These are phyloP conservation scores for Neltuma alba DNA, from an alignment of 306 rosid species.

Conservation along the genomic window DNA sequence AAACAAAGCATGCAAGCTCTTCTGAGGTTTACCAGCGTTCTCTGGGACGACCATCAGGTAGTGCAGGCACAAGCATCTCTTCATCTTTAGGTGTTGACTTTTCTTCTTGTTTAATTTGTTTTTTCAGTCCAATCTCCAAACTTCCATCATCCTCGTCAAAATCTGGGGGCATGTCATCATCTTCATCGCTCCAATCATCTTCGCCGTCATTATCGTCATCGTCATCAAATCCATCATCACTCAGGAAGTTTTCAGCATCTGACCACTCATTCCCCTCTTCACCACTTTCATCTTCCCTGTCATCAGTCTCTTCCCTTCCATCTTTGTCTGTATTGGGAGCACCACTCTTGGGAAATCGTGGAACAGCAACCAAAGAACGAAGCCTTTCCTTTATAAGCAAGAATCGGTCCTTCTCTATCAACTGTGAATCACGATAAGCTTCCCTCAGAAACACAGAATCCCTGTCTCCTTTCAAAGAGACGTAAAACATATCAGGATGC, in stretches of 20 bases:
- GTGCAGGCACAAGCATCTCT: conserved; percentile 48
- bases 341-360: conserved; percentile 53
- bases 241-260: conserved; percentile 42
- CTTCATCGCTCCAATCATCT: conserved; percentile 19
- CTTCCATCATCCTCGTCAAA: conserved; percentile 59
- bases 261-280: conserved; percentile 67
- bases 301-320: conserved; percentile 42
- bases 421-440: conserved; percentile 75
- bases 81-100: conserved; percentile 31
- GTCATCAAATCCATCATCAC: conserved; percentile 38
- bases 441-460: conserved; percentile 91
- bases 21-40: conserved; percentile 70
- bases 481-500: conserved; percentile 92
- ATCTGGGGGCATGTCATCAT: conserved; percentile 62
- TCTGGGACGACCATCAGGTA: conserved; percentile 71
- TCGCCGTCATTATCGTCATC: neutral
- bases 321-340: conserved; percentile 43
- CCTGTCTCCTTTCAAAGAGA: conserved; percentile 86
- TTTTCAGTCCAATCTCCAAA: conserved; percentile 40
- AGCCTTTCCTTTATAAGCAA: conserved; percentile 81
- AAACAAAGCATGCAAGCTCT: conserved; percentile 16
- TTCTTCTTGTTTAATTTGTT: neutral
- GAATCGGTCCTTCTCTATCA: conserved; percentile 75
- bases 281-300: conserved; percentile 37
- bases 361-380: conserved; percentile 71